Evolutionary conservation across 257 asterid species (phyloP).

Genomic region (Plantago elongata): DNA sequence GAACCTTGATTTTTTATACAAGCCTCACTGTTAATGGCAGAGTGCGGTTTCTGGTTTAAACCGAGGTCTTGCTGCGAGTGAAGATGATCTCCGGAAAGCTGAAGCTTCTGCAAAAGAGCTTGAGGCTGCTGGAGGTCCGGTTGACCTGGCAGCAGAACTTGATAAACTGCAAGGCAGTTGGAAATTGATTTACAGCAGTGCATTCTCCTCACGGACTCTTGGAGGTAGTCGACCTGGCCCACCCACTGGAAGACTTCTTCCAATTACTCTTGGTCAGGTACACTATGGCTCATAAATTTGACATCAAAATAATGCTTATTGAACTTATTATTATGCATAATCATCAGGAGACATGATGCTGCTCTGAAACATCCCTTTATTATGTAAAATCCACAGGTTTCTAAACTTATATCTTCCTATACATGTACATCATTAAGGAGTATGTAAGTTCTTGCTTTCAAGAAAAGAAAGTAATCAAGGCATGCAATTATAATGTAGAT

Average conservation of each 20-base stretch:
- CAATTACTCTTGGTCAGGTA: constrained; percentile 91
- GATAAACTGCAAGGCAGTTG: constrained; percentile 90
- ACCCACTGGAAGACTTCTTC: constrained; percentile 91
- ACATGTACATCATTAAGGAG: too few species aligned
- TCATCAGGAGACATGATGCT: too few species aligned
- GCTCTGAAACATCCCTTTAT: too few species aligned
- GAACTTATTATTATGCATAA: neutral
- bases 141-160: constrained; percentile 51
- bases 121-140: constrained; percentile 57
- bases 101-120: constrained; percentile 80
- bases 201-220: constrained; percentile 82
- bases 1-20: constrained; percentile 6
- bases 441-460: too few species aligned
- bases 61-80: constrained; percentile 92
- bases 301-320: neutral
- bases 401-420: too few species aligned
- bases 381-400: too few species aligned
- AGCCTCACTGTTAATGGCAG: constrained; percentile 34
- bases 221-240: constrained; percentile 99
- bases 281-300: neutral
- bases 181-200: constrained; percentile 89
- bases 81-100: constrained; percentile 67
- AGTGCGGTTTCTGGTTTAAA: constrained; percentile 84
- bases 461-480: too few species aligned
- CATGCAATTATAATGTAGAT: too few species aligned